Evolutionary conservation across 1,284 basidiomycete genomes (phyloP).

Genomic region (Ceratobasidium sp.): DNA sequence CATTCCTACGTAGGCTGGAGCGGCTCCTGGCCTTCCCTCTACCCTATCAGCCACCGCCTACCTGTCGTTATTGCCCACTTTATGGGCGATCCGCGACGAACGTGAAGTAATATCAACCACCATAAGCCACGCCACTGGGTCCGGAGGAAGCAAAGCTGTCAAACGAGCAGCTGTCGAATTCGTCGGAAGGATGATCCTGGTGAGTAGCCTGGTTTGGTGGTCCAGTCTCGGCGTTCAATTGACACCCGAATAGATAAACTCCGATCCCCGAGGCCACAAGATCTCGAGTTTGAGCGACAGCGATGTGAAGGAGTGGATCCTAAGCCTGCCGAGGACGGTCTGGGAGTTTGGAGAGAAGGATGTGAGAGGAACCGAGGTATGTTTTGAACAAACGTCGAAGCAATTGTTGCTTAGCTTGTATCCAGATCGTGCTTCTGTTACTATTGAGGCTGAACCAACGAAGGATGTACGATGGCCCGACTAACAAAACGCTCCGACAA

Average conservation of each 20-base stretch:
- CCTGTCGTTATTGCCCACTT: slow-evolving; percentile 73
- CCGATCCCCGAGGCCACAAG: slow-evolving; percentile 61
- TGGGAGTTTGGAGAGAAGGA: slow-evolving; percentile 81
- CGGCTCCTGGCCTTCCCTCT: slow-evolving; percentile 22
- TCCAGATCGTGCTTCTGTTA: slow-evolving; percentile 64
- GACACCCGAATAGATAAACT: slow-evolving; percentile 64
- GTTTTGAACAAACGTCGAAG: slow-evolving; percentile 44
- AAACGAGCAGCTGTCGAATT: slow-evolving; percentile 76
- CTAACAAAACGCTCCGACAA: slow-evolving; percentile 55
- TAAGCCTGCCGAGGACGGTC: slow-evolving; percentile 73
- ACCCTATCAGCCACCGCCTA: slow-evolving; percentile 68
- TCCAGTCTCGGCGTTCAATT: not conserved
- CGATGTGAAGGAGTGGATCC: slow-evolving; percentile 62
- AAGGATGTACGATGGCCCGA: slow-evolving; percentile 55
- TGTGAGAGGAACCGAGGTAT: slow-evolving; percentile 62
- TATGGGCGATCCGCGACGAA: slow-evolving; percentile 72
- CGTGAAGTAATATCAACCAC: slow-evolving; percentile 50
- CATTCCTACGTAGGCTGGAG: slow-evolving; percentile 11
- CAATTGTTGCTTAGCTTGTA: slow-evolving; percentile 19
- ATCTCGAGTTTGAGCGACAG: slow-evolving; percentile 54
- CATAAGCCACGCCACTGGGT: slow-evolving; percentile 46
- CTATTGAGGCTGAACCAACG: slow-evolving; percentile 69
- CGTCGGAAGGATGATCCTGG: slow-evolving; percentile 68
- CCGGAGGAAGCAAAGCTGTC: slow-evolving; percentile 63
- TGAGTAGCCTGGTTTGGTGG: slow-evolving; percentile 55